These are phyloP conservation scores for Xylaria nigripes DNA, from an alignment of 495 filamentous ascomycete genomes.

Conservation along the genomic window DNA sequence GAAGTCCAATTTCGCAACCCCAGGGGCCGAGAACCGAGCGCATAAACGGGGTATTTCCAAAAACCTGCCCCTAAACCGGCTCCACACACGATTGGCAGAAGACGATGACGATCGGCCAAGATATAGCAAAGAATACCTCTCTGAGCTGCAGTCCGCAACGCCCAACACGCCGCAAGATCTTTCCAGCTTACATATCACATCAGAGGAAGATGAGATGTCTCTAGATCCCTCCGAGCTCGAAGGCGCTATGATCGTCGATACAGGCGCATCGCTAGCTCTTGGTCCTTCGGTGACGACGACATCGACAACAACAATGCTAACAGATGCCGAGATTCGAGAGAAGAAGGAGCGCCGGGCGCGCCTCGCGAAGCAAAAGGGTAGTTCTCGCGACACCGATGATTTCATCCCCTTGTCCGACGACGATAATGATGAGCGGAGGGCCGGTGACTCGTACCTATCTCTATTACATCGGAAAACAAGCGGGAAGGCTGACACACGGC, in stretches of 20 bases:
- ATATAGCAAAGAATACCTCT: constrained; percentile 81
- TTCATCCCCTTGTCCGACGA: constrained; percentile 69
- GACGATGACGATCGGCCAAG: constrained; percentile 63
- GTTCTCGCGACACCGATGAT: constrained; percentile 44
- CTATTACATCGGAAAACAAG: constrained; percentile 34
- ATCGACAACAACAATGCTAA: constrained; percentile 51
- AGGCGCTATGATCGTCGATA: constrained; percentile 56
- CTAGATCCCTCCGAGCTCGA: constrained; percentile 49
- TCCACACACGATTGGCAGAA: constrained; percentile 49
- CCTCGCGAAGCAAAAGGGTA: constrained; percentile 53
- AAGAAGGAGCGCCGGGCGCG: constrained; percentile 83
- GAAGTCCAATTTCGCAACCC: constrained; percentile 59
- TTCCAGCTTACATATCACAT: constrained; percentile 25
- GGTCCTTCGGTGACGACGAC: constrained; percentile 1
- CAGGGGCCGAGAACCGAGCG: constrained; percentile 65
- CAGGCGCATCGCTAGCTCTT: constrained; percentile 11
- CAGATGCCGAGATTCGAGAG: constrained; percentile 80
- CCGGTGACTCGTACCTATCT: constrained; percentile 34
- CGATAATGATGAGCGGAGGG: constrained; percentile 38
- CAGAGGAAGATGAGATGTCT: constrained; percentile 41
- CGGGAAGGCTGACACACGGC: constrained; percentile 47
- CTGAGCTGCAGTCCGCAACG: constrained; percentile 74
- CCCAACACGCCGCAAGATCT: constrained; percentile 64
- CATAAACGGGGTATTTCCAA: constrained; percentile 40
- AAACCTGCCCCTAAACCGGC: constrained; percentile 35